Base-by-base conservation (phyloP, 2,329 filamentous ascomycete species). In the Cladosporium colombiae region DNA sequence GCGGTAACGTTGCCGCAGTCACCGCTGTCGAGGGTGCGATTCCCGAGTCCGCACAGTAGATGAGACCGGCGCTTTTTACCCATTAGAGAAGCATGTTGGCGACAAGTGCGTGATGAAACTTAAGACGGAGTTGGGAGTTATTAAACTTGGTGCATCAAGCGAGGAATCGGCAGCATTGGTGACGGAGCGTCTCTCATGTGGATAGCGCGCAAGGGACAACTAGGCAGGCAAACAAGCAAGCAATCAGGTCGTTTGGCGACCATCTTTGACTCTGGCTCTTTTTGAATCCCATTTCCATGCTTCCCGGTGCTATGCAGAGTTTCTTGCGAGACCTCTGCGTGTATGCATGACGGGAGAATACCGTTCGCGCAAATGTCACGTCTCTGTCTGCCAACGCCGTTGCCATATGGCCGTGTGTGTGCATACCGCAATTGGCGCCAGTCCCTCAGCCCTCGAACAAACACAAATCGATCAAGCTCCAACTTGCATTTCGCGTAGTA, bases 21-120 rank as follows among this genome's bases (percentile, higher is more conserved):
- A 73, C 74, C 1, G 68, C 74, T 1, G 70, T 75, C 5, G 75
- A 77, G 23, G 71, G 73, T 0, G 53, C 66, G 3, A 65, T 73
- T 14, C 69, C 72, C 31, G 73, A 74, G 27, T 44, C 70, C n/a
- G 62, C 63, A 37, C 7, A 44, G 44, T 50, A 27, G 18, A 53
- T 16, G 29, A 27, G 14, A 27, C 21, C 2, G 10, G 14, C 21
- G n/a, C 23, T 29, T 52, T 14, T 29, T 52, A 27, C 49, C 23
- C 21, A 52, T 27, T 27, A 52, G 25, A 52, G 49, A 18, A 11
- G 33, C 2, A 29, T 2, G 33, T 11, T n/a, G 27, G 50, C 50
- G 50, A 53, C 29, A 27, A 53, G 25, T 27, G 50, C 27, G 27
- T 53, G n/a, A 14, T 33, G 33, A 57, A 37, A 53, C 14, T 53